Base-by-base conservation (phyloP, 2,329 filamentous ascomycete genomes). In the Trichoderma arundinaceum region DNA sequence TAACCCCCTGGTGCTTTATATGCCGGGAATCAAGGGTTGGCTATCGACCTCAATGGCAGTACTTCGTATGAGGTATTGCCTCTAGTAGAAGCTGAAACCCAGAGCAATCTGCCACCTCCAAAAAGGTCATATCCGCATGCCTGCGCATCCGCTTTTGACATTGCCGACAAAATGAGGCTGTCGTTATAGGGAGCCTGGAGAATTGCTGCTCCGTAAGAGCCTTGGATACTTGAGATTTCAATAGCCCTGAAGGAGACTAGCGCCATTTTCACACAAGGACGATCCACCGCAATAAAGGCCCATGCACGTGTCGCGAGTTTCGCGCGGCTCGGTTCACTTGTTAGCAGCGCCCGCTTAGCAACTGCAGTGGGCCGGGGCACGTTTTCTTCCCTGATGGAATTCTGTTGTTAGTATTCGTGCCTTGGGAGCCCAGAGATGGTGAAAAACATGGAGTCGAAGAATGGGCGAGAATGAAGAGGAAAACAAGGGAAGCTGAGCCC, bases 251-350 rank as follows among this genome's bases (percentile, higher is more conserved):
- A 48, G 28, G 17, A 28, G 49, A 7, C 39, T 63, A 63, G 59
- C 39, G 48, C 59, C 19, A 15, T 38, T 44, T 33, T 17, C 32
- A 17, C 46, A 33, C n/a, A 38, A 22, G 59, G n/a, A 54, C 59
- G 17, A 46, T 54, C 59, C 59, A 63, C 49, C 6, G 49, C 49
- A 63, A 53, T 63, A n/a, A 63, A 35, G 49, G 19, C 59, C 48
- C 48, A 39, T 53, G 57, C 22, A 9, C 7, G 3, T 33, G 48
- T 46, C 39, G 49, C 39, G 49, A 62, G 39, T 46, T 53, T 62
- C 39, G 39, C 38, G 59, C 49, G 49, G 48, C 22, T 51, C 58
- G 35, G 44, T 49, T 60, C 33, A 28, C 22, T 28, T 28, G 22
- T 44, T 3, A 17, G 17, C 17, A 41, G 19, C 15, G 53, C 17